Evolutionary conservation across 371 early-diverging fungal species (phyloP).

Genomic region (Apophysomyces ossiformis): DNA sequence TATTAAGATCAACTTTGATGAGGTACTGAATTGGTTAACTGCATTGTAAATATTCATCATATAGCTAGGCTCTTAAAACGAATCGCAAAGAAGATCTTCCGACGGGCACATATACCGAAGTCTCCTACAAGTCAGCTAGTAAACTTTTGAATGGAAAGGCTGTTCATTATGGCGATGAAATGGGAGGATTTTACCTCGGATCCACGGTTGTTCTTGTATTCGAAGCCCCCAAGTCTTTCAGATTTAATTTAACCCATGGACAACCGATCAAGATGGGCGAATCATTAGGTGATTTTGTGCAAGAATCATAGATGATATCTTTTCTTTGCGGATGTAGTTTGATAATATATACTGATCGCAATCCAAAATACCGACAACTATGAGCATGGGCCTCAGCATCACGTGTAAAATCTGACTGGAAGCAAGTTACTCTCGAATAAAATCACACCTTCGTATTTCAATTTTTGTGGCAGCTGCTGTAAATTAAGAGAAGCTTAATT

Average conservation of each 20-base stretch:
- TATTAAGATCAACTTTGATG: conserved; percentile 90
- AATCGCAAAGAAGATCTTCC: conserved; percentile 66
- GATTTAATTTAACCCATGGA: conserved; percentile 74
- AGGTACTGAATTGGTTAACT: conserved; percentile 39
- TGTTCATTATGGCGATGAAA: conserved; percentile 80
- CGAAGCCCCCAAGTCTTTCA: conserved; percentile 87
- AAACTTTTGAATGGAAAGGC: conserved; percentile 70
- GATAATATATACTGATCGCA: too few species aligned
- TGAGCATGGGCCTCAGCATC: too few species aligned
- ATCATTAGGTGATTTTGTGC: conserved; percentile 64
- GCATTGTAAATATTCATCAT: neutral
- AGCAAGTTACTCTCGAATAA: too few species aligned
- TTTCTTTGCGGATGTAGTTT: neutral
- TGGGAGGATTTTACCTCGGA: conserved; percentile 95
- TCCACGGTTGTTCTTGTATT: conserved; percentile 97
- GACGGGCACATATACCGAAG: conserved; percentile 81
- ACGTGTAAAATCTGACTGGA: too few species aligned
- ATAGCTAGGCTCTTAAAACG: conserved; percentile 69
- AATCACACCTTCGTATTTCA: too few species aligned
- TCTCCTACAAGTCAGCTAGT: conserved; percentile 69
- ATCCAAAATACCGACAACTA: too few species aligned
- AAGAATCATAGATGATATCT: conserved; percentile 13
- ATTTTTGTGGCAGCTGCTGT: too few species aligned
- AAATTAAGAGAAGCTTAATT: too few species aligned
- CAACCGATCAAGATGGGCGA: conserved; percentile 87